Evolutionary conservation across 179 eudicot genomes (phyloP), one percentile per base, ranked within the genome.

Genomic region (Camellia oleifera): DNA sequence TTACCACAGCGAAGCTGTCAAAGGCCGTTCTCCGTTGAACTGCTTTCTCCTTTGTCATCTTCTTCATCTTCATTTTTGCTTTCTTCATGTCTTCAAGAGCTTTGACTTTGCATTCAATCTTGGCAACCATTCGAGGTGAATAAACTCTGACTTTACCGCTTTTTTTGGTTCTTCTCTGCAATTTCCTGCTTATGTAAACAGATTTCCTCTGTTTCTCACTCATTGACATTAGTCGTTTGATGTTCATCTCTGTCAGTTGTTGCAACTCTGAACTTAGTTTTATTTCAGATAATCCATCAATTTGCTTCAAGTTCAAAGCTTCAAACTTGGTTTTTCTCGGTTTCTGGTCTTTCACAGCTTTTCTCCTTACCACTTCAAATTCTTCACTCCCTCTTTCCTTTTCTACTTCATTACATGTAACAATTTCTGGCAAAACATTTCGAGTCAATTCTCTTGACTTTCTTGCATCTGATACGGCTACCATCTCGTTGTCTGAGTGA

Each of bases 1-100:
- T 93, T 20, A 87, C 89, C 53, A 91, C 88, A 7, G 97, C 94
- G 78, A 86, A 91, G 77, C 92, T 90, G 57, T 88, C 92, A 42
- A 87, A 80, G 0, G 65, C 64, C 60, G 81, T 80, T 82, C 78
- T 80, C 15, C 62, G 76, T 71, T 67, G 58, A 18, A 44, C 75
- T 69, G 44, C 78, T 85, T 52, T 48, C 52, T 48, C 52, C 52
- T 76, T 83, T 69, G 44, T 75, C 84, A 44, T 48, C 52, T 48
- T 7, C 52, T 76, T 83, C 81, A 32, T 84, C 86, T 80, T 89
- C 86, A 56, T 82, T 74, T 84, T 88, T 12, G 84, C 85, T 74
- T 78, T 90, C 75, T 88, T 89, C 90, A 88, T 75, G 81, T 86
- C 83, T 77, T 93, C 94, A 1, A 90, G 79, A 14, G 91, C 92